A percentile compares a stretch with the other conserved stretches of the same genome.
Evolutionary conservation across 768 basidiomycete genomes (phyloP).

Genomic region (Serendipita sp.): DNA sequence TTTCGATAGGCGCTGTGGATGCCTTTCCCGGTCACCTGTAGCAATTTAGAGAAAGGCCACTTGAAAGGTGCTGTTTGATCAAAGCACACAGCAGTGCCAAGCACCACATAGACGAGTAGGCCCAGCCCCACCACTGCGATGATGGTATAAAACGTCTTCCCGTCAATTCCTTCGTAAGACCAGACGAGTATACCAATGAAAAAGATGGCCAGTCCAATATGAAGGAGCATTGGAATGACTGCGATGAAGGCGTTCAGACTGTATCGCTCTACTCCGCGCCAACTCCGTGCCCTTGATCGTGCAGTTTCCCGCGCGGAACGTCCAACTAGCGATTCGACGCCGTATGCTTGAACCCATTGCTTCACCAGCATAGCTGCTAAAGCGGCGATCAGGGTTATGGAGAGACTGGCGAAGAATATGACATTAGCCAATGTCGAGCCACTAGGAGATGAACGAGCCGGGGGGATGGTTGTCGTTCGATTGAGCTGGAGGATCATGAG

Average conservation of each 20-base stretch:
- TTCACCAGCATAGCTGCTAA: conserved; percentile 1
- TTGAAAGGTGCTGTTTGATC: not conserved
- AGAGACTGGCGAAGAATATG: not conserved
- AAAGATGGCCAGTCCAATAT: conserved; percentile 2
- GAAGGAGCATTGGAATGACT: not conserved
- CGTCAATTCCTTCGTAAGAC: not conserved
- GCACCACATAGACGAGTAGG: not conserved
- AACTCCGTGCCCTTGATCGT: no score
- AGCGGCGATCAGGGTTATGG: not conserved
- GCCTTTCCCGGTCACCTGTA: no score
- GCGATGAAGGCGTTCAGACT: not conserved
- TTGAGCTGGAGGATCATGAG: not conserved
- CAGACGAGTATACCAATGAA: not conserved
- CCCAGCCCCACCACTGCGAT: not conserved
- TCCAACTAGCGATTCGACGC: not conserved
- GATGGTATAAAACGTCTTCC: not conserved
- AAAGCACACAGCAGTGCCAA: not conserved
- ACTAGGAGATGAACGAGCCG: not conserved
- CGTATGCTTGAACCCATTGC: not conserved
- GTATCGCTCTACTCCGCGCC: not conserved
- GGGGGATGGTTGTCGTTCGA: not conserved
- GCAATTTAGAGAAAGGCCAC: not conserved
- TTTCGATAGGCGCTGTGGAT: no score
- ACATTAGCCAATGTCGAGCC: not conserved
- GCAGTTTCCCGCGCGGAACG: not conserved